These are phyloP conservation scores for Pascua guehoae DNA, from an alignment of 1,284 basidiomycete species.

Conservation along the genomic window DNA sequence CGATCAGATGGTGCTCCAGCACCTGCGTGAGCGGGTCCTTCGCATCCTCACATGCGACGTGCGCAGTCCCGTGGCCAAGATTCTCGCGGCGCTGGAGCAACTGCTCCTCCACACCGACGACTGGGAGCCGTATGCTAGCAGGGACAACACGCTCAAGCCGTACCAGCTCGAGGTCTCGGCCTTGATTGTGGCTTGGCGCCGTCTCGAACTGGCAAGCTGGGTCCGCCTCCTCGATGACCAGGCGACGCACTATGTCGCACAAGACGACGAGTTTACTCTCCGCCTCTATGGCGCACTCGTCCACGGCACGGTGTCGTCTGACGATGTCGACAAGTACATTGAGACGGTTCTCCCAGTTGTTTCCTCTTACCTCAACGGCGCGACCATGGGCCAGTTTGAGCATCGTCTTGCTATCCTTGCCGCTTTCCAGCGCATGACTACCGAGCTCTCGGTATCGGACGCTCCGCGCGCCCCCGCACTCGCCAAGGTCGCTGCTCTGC, in stretches of 20 bases:
- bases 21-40: slow-evolving; percentile 74
- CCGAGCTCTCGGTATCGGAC: slow-evolving; percentile 17
- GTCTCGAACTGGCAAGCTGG: slow-evolving; percentile 87
- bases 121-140: slow-evolving; percentile 93
- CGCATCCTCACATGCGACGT: slow-evolving; percentile 64
- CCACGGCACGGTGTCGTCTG: slow-evolving; percentile 60
- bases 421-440: slow-evolving; percentile 60
- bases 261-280: slow-evolving; percentile 86
- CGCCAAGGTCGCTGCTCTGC: slow-evolving; percentile 58
- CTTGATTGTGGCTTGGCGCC: slow-evolving; percentile 85
- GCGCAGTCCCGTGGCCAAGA: slow-evolving; percentile 72
- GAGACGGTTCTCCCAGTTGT: slow-evolving; percentile 71
- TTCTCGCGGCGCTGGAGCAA: slow-evolving; percentile 81
- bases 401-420: slow-evolving; percentile 66
- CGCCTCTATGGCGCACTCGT: slow-evolving; percentile 77
- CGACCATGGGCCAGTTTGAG: slow-evolving; percentile 77
- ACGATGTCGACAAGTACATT: slow-evolving; percentile 50
- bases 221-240: slow-evolving; percentile 73
- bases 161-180: slow-evolving; percentile 66
- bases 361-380: slow-evolving; percentile 73
- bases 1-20: slow-evolving; percentile 91
- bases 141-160: slow-evolving; percentile 70
- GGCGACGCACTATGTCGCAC: slow-evolving; percentile 58
- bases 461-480: slow-evolving; percentile 49
- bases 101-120: slow-evolving; percentile 85